Conservation (phyloP, 345 rosid genomes). For the Rhodomyrtus tomentosa region DNA sequence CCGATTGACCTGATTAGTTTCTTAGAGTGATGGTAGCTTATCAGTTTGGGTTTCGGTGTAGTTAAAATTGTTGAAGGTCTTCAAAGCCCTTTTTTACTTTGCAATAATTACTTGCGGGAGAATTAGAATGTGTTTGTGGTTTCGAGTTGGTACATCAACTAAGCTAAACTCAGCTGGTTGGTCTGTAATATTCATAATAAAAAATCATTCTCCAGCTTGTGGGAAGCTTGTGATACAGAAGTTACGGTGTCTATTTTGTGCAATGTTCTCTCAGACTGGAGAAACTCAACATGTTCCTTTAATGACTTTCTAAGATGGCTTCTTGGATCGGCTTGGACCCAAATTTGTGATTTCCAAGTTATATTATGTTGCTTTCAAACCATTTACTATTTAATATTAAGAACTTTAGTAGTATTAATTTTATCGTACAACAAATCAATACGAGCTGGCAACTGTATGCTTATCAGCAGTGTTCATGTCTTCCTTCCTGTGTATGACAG, state of each 20-base stretch:
- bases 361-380: background rate
- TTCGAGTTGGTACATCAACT: background rate
- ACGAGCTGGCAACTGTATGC: background rate
- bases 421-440: background rate
- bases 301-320: background rate
- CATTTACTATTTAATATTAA: background rate
- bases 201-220: background rate
- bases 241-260: background rate
- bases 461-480: background rate
- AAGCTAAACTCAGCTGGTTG: background rate
- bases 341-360: background rate
- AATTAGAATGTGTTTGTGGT: background rate
- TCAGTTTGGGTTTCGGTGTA: background rate
- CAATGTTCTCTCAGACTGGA: background rate
- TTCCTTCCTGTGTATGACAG: background rate
- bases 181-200: background rate
- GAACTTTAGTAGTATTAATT: background rate
- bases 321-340: background rate
- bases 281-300: background rate
- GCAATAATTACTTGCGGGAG: background rate
- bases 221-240: background rate
- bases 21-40: background rate
- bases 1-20: background rate
- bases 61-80: background rate
- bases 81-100: background rate